phyloP scores from a whole-genome alignment of 2,329 filamentous ascomycete genomes.

The Cladosporium sp. region DNA sequence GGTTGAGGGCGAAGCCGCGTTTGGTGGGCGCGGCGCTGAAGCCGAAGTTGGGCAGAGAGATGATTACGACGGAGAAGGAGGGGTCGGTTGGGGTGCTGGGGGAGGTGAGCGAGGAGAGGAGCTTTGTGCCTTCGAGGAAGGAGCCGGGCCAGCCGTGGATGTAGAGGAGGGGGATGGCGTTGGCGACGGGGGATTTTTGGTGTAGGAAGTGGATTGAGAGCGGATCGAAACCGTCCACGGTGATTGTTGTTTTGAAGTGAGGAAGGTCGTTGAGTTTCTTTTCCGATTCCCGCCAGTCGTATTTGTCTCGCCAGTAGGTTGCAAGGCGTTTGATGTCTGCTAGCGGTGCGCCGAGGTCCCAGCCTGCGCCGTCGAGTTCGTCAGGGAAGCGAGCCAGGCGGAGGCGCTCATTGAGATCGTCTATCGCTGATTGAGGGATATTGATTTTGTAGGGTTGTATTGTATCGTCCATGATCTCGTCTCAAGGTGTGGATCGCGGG shows the following conservation, averaged over 20 bases:
- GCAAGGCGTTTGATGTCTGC: slow-evolving; percentile 52
- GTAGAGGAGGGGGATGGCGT: slow-evolving; percentile 30
- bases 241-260: slow-evolving; percentile 42
- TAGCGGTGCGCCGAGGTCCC: slow-evolving; percentile 54
- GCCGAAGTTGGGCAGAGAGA: slow-evolving; percentile 40
- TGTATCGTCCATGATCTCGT: neutral
- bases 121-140: slow-evolving; percentile 34
- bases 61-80: slow-evolving; percentile 44
- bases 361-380: slow-evolving; percentile 44
- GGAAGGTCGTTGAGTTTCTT: slow-evolving; percentile 43
- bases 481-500: neutral
- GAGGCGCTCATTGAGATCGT: slow-evolving; percentile 50
- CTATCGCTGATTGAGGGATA: slow-evolving; percentile 44
- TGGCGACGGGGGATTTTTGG: slow-evolving; percentile 41
- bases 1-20: slow-evolving; percentile 18
- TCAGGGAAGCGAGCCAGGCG: slow-evolving; percentile 48
- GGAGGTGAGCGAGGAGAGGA: slow-evolving; percentile 27
- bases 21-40: slow-evolving; percentile 33
- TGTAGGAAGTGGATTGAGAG: slow-evolving; percentile 45
- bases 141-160: slow-evolving; percentile 32
- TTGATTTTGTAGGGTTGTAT: slow-evolving; percentile 40
- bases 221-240: slow-evolving; percentile 34
- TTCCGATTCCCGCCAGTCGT: slow-evolving; percentile 49
- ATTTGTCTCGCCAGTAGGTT: slow-evolving; percentile 48
- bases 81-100: slow-evolving; percentile 22